Base-by-base conservation (phyloP, 768 basidiomycete species). In the Cyclocybe aegerita region DNA sequence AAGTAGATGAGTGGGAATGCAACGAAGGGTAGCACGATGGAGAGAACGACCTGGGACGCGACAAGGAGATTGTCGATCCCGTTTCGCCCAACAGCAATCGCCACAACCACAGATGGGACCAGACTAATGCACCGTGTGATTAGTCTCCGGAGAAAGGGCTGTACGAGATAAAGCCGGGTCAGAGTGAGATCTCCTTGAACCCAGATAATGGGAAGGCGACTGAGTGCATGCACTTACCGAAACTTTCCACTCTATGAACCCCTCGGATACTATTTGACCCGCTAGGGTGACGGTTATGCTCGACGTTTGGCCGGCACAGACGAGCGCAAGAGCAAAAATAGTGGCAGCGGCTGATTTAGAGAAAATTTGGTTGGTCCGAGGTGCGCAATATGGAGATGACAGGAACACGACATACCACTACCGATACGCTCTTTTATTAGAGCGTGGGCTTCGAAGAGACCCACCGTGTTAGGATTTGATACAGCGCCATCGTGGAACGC, bases 221-320 rank as follows among this genome's bases (percentile, higher is more conserved):
- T 34, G n/a, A n/a, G n/a, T n/a, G n/a, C n/a, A n/a, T 31, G 40
- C 33, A 57, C 70, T 30, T 56, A 71, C 70, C 63, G 85, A 83
- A 17, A 88, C 77, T 50, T 77, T 75, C 88, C 88, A 91, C 50
- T 80, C 80, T 56, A 91, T 78, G 65, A 90, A 89, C 0, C 90
- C 89, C 61, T 92, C 90, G 1, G 81, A 82, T 43, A 93, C 85
- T 33, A 86, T 81, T 66, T 92, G 90, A 0, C 90, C 89, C 4
- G 86, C 83, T 32, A 91, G 72, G 0, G 89, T 92, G 6, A 86
- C 89, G 0, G 90, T 83, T 50, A 93, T 78, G 35, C 82, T 83
- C 2, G 91, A 86, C 35, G 83, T 83, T 64, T 93, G 89, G 0
- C 91, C 89, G 0, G 87, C 77, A 41, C 82, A 83, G 15, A 93